Evolutionary conservation across 805 yeast genomes (phyloP).

Genomic region (Ogataea pignaliae): DNA sequence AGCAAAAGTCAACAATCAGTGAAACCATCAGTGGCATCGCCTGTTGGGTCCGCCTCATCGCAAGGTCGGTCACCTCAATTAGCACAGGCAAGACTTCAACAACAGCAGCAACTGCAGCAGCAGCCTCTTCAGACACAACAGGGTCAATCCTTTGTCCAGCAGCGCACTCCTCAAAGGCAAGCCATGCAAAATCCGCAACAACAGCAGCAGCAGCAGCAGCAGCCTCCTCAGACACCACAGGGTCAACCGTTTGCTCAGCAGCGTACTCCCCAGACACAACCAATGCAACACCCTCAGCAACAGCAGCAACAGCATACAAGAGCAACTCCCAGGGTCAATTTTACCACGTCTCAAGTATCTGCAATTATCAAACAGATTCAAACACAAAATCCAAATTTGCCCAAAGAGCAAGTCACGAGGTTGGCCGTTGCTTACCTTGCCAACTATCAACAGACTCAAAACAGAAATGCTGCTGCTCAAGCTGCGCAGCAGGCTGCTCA

Average conservation of each 20-base stretch:
- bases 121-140: no score
- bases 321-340: slow-evolving; percentile 23
- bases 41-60: slow-evolving; percentile 7
- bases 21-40: background rate
- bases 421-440: slow-evolving; percentile 63
- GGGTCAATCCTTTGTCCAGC: no score
- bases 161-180: background rate
- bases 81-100: slow-evolving; percentile 1
- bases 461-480: slow-evolving; percentile 28
- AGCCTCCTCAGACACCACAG: no score
- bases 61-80: slow-evolving; percentile 6
- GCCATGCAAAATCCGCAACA: slow-evolving; percentile 3
- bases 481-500: slow-evolving; percentile 14
- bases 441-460: slow-evolving; percentile 48
- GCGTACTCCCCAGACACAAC: background rate
- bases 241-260: no score
- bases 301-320: slow-evolving; percentile 10
- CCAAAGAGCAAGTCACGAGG: slow-evolving; percentile 61
- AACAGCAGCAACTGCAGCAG: no score
- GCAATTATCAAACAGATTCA: slow-evolving; percentile 63
- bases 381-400: slow-evolving; percentile 56
- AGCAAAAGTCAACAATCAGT: slow-evolving; percentile 1
- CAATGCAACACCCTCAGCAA: slow-evolving; percentile 4
- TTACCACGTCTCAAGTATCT: slow-evolving; percentile 61
- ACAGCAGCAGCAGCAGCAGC: slow-evolving; percentile 8